Evolutionary conservation across 129 eudicot species (phyloP), one percentile per base, ranked within the genome.

Genomic region (Pulicaria dysenterica): DNA sequence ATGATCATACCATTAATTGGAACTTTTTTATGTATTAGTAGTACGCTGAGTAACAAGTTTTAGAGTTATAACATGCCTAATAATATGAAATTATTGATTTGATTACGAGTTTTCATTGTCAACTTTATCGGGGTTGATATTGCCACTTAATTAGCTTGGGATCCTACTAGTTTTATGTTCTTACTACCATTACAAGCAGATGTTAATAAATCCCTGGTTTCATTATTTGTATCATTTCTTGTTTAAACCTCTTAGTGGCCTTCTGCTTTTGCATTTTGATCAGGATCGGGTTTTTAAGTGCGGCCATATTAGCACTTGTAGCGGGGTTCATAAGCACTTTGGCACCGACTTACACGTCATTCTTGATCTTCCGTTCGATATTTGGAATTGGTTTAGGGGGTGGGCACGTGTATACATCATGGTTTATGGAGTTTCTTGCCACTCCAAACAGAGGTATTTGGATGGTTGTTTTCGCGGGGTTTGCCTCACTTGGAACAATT

Each of bases 361-460:
- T 90, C 70, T 69, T 90, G 73, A 17, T 81, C 44, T 84, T 87
- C 47, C 94, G 96, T 12, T 79, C 64, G 73, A 39, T 90, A 6
- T 94, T 74, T 74, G 94, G 96, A 57, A 50, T 83, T 72, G 96
- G 94, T 71, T 49, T 90, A 68, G 94, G 96, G 14, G 87, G 96
- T 64, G 94, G 89, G 49, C 91, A 88, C 42, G 94, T 90, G 69
- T 90, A 65, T 69, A 50, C 87, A 13, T 75, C 91, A 64, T 90
- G 94, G 94, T 90, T 87, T 85, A 81, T 90, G 24, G 96, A 90
- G 78, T 90, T 87, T 73, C 85, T 90, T 58, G 94, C 96, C 15
- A 72, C 75, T 73, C 87, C 83, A 51, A 87, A 87, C 36, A 78
- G 91, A 77, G 96, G 96, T 39, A 68, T 58, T 44, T 90, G 91